Evolutionary conservation across 148 eudicot genomes (phyloP).

Genomic region (Mesembryanthemum crystallinum): DNA sequence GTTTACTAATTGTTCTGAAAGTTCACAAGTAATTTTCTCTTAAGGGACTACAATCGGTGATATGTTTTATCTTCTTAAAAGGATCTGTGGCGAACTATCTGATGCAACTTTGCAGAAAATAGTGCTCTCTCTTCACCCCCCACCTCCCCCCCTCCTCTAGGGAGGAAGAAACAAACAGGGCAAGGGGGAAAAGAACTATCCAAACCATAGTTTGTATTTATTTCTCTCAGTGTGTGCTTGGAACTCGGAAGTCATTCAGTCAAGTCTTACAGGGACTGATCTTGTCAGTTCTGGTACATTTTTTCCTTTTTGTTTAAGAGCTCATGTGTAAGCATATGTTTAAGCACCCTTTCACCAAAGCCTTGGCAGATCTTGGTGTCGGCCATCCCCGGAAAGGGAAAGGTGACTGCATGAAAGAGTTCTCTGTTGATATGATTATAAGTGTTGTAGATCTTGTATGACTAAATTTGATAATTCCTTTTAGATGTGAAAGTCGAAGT

Average conservation of each 20-base stretch:
- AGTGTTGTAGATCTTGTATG: not conserved
- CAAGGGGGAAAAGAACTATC: too few species aligned
- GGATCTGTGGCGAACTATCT: not conserved
- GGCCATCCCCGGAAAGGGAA: not conserved
- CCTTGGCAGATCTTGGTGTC: too few species aligned
- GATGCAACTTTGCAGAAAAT: not conserved
- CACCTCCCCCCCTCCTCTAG: not conserved
- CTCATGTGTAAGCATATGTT: too few species aligned
- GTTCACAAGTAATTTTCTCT: not conserved
- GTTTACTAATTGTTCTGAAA: not conserved
- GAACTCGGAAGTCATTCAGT: not conserved
- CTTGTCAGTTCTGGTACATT: not conserved
- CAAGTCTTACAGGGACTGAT: not conserved
- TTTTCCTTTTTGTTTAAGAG: too few species aligned
- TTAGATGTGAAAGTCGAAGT: slow-evolving; percentile 45
- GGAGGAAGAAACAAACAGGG: not conserved
- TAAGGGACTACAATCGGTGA: not conserved
- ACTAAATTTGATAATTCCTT: not conserved
- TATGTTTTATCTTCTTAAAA: not conserved
- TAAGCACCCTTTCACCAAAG: too few species aligned
- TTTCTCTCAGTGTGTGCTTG: not conserved
- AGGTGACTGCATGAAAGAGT: slow-evolving; percentile 29
- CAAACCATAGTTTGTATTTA: not conserved
- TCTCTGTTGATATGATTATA: not conserved
- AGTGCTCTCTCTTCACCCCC: too few species aligned